A percentile compares a stretch with the other conserved stretches of the same genome.
These are phyloP conservation scores for Tuctoria greenei DNA, from an alignment of 176 grass and related monocot genomes.

Conservation along the genomic window DNA sequence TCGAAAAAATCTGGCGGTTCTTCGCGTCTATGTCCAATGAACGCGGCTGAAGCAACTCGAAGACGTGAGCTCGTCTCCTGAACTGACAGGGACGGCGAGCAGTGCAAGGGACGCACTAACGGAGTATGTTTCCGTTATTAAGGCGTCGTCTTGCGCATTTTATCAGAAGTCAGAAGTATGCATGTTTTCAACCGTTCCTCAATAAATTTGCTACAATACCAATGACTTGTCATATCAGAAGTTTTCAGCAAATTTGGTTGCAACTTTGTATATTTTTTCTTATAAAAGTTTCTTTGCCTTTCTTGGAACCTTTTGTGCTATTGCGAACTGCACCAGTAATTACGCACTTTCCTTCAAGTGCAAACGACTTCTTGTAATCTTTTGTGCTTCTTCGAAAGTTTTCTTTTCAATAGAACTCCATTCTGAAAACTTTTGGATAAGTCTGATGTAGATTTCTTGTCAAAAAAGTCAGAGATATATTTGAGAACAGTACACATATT, in stretches of 20 bases:
- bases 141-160: neutral
- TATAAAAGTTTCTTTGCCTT: neutral
- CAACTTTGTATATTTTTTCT: neutral
- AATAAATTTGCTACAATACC: neutral
- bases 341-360: too few species aligned
- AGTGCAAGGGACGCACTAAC: neutral
- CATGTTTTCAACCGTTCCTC: neutral
- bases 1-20: neutral
- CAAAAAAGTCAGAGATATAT: too few species aligned
- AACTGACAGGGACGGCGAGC: neutral
- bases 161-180: neutral
- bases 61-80: slow-evolving; percentile 9
- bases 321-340: too few species aligned
- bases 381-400: too few species aligned
- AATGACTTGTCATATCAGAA: neutral
- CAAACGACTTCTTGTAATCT: neutral
- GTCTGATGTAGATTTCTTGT: too few species aligned
- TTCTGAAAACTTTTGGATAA: too few species aligned
- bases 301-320: neutral
- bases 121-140: too few species aligned
- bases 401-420: neutral
- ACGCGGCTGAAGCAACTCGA: neutral
- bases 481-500: too few species aligned
- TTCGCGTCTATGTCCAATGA: neutral
- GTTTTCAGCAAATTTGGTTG: neutral